Base-by-base conservation (phyloP, 163 green algal species). In the Prototheca wickerhamii region DNA sequence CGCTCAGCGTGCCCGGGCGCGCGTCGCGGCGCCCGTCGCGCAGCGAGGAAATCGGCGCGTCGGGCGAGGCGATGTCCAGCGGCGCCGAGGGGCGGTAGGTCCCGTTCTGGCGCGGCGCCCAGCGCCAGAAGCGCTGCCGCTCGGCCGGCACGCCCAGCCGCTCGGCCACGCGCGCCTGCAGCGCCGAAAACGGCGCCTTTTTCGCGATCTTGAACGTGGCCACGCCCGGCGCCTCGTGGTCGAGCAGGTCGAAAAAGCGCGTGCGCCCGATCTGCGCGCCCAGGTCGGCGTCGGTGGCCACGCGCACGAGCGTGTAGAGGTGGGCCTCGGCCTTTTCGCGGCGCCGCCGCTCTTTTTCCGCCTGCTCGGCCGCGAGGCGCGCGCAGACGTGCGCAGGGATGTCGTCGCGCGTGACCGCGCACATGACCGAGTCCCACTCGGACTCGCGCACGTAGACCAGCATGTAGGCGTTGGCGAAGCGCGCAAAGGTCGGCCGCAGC, bases 401-500 rank as follows among this genome's bases (percentile, higher is more conserved):
- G 75, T 97, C 87, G 1, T 86, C 65, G 72, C 95, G 78, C 4
- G 52, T 73, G 30, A 92, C 82, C 31, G 68, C 28, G 65, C 81
- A 89, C 80, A 97, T 89, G 42, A 96, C 80, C n/a, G 79, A 63
- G 8, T 84, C 71, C 88, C 87, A 96, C 73, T 98, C 89, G 42
- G 52, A 70, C 30, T 84, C 70, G 1, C 93, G 80, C 29, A 98
- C 81, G 69, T 99, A 99, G 58, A 98, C 92, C 61, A 99, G 83
- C 92, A 97, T 98, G 82, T 98, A 99, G 25, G 93, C 93, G 58
- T 95, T 98, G 64, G 76, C 85, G 50, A 82, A 82, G 4, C 43
- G 29, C 2, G 49, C 23, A 4, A 61, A 37, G 20, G 20, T 8
- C 43, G 37, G 29, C 40, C 35, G 4, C 17, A 44, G 6, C 18